Evolutionary conservation across 2,329 filamentous ascomycete genomes (phyloP), one percentile per base, ranked within the genome.

Genomic region (Phyllosticta citribraziliensis): DNA sequence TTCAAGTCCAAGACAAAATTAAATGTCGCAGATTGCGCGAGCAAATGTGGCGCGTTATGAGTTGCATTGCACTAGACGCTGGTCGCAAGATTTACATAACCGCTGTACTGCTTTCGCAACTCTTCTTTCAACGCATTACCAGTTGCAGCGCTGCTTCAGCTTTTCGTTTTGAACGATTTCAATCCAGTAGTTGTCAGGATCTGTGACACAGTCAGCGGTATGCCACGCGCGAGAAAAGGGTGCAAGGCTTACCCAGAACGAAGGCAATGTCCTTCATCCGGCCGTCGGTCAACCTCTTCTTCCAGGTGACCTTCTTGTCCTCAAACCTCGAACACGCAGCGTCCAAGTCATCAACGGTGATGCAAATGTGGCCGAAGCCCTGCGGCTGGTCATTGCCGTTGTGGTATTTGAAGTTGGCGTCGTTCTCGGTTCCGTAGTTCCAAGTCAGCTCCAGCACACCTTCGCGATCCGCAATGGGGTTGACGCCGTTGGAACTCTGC

Each of bases 261-360:
- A 97, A 97, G 0, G 94, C 94, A 59, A 97, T 87, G 66, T 94
- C 90, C 81, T 89, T 93, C 92, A 97, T 96, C 55, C 79, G 74
- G 1, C 93, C 93, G 65, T 97, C 93, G 1, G 90, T 96, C 64
- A 97, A 81, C 66, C 89, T 83, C 85, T 97, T 97, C 85, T 96
- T 96, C 90, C 91, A 99, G 74, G 83, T 86, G 60, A 93, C 88
- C 5, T 87, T 84, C 70, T 89, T 78, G 60, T 85, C 84, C 72
- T 97, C 94, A 67, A 97, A 92, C 14, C 92, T 84, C 70, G 86
- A 78, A 76, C 93, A 97, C 10, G 94, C 92, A 8, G 88, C 88
- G 58, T 94, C 86, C n/a, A 97, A 72, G 71, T 96, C 85, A 70
- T 97, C 93, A 12, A 97, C 92, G 1, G 87, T 82, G 58, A 97